Evolutionary conservation across 176 grass and related monocot genomes (phyloP).

Genomic region (Triticum dicoccoides): DNA sequence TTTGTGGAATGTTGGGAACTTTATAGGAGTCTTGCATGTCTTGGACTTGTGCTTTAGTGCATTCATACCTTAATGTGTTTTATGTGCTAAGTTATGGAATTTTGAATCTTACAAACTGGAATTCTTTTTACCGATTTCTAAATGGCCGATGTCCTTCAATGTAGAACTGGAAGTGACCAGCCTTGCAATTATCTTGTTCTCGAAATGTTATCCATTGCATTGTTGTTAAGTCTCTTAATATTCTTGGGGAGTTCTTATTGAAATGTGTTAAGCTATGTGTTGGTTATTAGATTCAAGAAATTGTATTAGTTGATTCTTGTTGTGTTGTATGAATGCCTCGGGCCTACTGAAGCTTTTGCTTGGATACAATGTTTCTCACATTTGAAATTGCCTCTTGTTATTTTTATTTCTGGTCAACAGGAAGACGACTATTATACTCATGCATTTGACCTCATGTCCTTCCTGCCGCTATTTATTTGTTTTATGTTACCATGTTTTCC

Average conservation of each 20-base stretch:
- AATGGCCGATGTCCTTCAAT: neutral
- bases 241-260: neutral
- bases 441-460: conserved; percentile 7
- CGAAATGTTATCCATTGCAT: neutral
- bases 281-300: conserved; percentile 5
- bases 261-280: neutral
- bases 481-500: conserved; percentile 1
- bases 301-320: neutral
- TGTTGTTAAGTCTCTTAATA: conserved; percentile 13
- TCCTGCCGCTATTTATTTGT: neutral
- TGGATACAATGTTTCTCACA: neutral
- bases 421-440: neutral
- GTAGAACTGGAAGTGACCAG: neutral
- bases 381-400: neutral
- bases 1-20: neutral
- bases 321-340: neutral
- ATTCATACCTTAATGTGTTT: neutral
- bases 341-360: neutral
- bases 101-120: conserved; percentile 8
- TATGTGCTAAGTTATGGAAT: conserved; percentile 1
- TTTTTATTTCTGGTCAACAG: neutral
- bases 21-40: neutral
- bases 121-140: neutral
- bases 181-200: conserved; percentile 15
- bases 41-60: conserved; percentile 1